Base-by-base conservation (phyloP, 2,329 filamentous ascomycete genomes). In the Penicillium janthinellum region DNA sequence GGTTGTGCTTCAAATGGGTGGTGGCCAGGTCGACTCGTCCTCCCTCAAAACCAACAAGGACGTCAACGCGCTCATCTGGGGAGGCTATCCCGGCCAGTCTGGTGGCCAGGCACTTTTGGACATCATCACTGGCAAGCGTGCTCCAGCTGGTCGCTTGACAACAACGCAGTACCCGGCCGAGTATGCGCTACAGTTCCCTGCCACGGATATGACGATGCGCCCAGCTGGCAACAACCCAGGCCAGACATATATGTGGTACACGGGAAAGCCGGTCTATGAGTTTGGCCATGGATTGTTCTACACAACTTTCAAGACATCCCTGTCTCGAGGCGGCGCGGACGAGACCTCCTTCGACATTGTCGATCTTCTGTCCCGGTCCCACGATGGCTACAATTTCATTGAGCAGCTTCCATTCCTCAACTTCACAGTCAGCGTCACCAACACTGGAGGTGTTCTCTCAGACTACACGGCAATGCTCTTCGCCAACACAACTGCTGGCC, bases 201-300 rank as follows among this genome's bases (percentile, higher is more conserved):
- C 77, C 2, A 73, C 70, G 0, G 77, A 81, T 56, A 77, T 79
- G 75, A 70, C 63, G n/a, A 68, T 80, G 11, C 71, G 78, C 2
- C 78, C 78, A 0, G 72, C 69, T 20, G 70, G 66, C 1, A 62
- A 60, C 10, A 78, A 77, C 22, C 78, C 78, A 0, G 79, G 79
- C 0, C 73, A 78, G 25, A 81, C 79, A 0, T 81, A 81, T 57
- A 77, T 76, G 59, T 81, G 78, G 78, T 80, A 79, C 60, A 74
- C 70, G 0, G 73, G 73, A 4, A 67, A 67, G 10, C 69, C 78
- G 0, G 77, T 80, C 5, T 75, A 75, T 17, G 73, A 74, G 11
- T 81, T 80, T 54, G 79, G 79, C 3, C 75, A 78, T 50, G 79
- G 78, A 1, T 59, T 79, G 4, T 78, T 79, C 68, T 81, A 81